A percentile compares a stretch with the other conserved stretches of the same genome.
phyloP scores from a whole-genome alignment of 192 early-diverging fungal genomes.

The Umbelopsis ramanniana region DNA sequence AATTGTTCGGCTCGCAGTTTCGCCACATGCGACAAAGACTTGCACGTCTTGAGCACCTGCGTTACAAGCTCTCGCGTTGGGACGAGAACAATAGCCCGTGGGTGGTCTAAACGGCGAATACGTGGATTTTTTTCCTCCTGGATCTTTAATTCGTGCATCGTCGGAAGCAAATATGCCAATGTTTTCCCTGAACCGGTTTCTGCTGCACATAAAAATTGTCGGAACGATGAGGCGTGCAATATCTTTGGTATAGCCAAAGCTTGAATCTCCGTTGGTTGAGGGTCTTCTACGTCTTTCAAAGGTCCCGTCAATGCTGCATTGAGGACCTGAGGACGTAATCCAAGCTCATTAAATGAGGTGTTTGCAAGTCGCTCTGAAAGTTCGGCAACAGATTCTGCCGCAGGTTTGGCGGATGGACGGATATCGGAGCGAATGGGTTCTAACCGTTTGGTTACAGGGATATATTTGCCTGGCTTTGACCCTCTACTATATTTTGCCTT shows the following conservation, averaged over 20 bases:
- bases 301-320: constrained; percentile 45
- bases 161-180: constrained; percentile 81
- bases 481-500: constrained; percentile 16
- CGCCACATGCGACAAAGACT: constrained; percentile 68
- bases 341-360: constrained; percentile 64
- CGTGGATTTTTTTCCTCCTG: constrained; percentile 57
- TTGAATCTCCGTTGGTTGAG: constrained; percentile 83
- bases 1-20: constrained; percentile 73
- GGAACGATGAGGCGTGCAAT: constrained; percentile 39
- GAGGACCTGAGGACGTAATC: constrained; percentile 59
- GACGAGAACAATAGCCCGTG: constrained; percentile 83
- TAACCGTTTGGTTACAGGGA: constrained; percentile 38
- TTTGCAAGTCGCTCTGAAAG: constrained; percentile 29
- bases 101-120: constrained; percentile 72
- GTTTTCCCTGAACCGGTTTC: constrained; percentile 96
- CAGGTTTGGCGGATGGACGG: not conserved
- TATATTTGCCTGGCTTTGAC: constrained; percentile 28
- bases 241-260: constrained; percentile 79
- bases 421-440: constrained; percentile 28
- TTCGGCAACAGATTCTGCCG: constrained; percentile 25
- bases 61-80: constrained; percentile 87
- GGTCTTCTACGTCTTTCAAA: constrained; percentile 35
- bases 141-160: constrained; percentile 74
- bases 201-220: constrained; percentile 75
- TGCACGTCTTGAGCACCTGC: constrained; percentile 78